phyloP scores from a whole-genome alignment of 805 yeast species.

The Kazachstania martiniae region DNA sequence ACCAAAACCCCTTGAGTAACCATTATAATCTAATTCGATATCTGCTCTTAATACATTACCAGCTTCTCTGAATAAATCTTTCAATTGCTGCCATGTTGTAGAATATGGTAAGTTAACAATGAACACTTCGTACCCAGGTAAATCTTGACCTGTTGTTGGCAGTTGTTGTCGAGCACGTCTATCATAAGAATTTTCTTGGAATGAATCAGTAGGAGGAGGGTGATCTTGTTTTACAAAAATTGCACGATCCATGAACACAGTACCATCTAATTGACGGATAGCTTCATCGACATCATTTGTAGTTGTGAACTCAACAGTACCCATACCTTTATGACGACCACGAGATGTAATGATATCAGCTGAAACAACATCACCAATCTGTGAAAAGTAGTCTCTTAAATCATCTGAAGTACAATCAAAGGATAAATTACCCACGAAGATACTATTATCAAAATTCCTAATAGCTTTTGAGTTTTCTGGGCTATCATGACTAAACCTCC shows the following conservation, averaged over 20 bases:
- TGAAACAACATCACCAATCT: slow-evolving; percentile 53
- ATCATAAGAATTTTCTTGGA: slow-evolving; percentile 47
- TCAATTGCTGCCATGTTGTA: slow-evolving; percentile 70
- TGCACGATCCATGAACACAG: slow-evolving; percentile 59
- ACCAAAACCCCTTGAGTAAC: slow-evolving; percentile 72
- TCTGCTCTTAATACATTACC: slow-evolving; percentile 79
- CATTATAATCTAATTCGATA: slow-evolving; percentile 50
- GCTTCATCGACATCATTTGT: slow-evolving; percentile 61
- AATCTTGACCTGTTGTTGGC: not conserved
- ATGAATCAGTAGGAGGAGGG: slow-evolving; percentile 52
- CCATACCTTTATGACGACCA: slow-evolving; percentile 82
- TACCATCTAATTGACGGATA: slow-evolving; percentile 54
- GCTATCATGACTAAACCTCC: too few relatives aligned
- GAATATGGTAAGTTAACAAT: slow-evolving; percentile 77
- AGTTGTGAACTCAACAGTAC: slow-evolving; percentile 71
- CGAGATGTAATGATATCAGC: slow-evolving; percentile 73
- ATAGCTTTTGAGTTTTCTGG: too few relatives aligned
- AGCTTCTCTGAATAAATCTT: slow-evolving; percentile 67
- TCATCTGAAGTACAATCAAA: slow-evolving; percentile 49
- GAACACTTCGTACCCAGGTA: slow-evolving; percentile 44
- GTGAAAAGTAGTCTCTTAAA: slow-evolving; percentile 49
- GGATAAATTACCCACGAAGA: slow-evolving; percentile 67
- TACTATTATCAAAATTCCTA: slow-evolving; percentile 55
- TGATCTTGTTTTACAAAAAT: slow-evolving; percentile 85
- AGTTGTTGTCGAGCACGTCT: slow-evolving; percentile 32